Conservation (phyloP, 176 grass and related monocot genomes). For the Aegilops sharonensis region DNA sequence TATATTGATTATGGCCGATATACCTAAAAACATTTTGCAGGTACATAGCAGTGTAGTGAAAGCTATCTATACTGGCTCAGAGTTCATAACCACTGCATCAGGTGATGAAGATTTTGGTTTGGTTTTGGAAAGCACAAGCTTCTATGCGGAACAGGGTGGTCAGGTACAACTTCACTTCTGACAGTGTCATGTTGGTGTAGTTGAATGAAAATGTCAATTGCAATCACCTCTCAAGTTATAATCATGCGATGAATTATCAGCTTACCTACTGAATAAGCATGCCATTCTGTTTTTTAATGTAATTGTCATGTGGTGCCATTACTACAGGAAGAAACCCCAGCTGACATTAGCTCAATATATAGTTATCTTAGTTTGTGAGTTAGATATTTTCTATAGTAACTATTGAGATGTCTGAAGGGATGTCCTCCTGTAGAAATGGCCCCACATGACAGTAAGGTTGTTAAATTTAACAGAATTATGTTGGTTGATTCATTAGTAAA, state of each 20-base stretch:
- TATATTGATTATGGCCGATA: constrained; percentile 17
- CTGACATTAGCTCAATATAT: too few relatives aligned
- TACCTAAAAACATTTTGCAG: constrained; percentile 48
- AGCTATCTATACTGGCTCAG: constrained; percentile 83
- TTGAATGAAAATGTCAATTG: constrained; percentile 2
- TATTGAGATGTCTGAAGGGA: too few relatives aligned
- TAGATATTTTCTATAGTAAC: too few relatives aligned
- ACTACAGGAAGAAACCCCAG: too few relatives aligned
- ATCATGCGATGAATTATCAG: background rate
- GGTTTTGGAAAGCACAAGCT: constrained; percentile 94
- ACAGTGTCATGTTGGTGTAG: background rate
- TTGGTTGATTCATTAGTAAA: background rate
- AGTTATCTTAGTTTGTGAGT: too few relatives aligned
- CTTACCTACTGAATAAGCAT: constrained; percentile 3
- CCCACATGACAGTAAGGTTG: background rate
- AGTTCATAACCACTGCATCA: constrained; percentile 46
- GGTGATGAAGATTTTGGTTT: constrained; percentile 64
- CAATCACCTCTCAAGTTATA: background rate
- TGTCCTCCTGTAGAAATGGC: too few relatives aligned
- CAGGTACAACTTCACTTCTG: constrained; percentile 54
- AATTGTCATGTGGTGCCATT: background rate
- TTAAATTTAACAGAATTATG: background rate
- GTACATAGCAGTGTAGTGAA: constrained; percentile 78
- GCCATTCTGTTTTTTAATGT: background rate
- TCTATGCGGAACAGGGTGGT: constrained; percentile 97